A percentile compares a stretch with the other conserved stretches of the same genome.
Conservation (phyloP, 2,329 filamentous ascomycete species). For the Verticillium tricorpus region DNA sequence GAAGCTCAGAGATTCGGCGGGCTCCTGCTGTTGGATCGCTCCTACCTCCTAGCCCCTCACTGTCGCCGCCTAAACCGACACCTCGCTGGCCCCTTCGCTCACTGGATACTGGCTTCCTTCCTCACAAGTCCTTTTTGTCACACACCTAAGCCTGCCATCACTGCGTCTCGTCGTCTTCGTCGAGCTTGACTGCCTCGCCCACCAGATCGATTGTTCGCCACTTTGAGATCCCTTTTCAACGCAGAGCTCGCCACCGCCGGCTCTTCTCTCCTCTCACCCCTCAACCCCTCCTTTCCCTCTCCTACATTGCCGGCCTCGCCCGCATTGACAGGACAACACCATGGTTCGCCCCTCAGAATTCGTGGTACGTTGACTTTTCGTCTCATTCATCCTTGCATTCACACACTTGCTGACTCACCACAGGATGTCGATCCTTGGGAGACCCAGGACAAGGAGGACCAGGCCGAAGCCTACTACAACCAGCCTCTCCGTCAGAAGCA, state of each 20-base stretch:
- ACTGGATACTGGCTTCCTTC: not conserved
- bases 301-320: not conserved
- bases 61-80: too few relatives aligned
- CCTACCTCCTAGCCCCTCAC: too few relatives aligned
- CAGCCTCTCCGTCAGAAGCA: slow-evolving; percentile 43
- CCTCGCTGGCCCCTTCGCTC: not conserved
- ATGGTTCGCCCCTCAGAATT: not conserved
- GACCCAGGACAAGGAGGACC: slow-evolving; percentile 47
- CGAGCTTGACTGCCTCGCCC: not conserved
- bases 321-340: not conserved
- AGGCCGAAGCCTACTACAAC: slow-evolving; percentile 43
- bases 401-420: slow-evolving; percentile 1
- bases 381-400: not conserved
- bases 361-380: not conserved
- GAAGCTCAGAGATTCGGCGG: too few relatives aligned
- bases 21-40: too few relatives aligned
- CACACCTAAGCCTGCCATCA: too few relatives aligned
- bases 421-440: slow-evolving; percentile 40
- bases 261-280: not conserved
- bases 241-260: too few relatives aligned
- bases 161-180: not conserved
- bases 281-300: not conserved
- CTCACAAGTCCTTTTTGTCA: too few relatives aligned
- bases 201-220: too few relatives aligned
- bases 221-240: too few relatives aligned